phyloP scores from a whole-genome alignment of 805 yeast species.

The Wickerhamomyces sydowiorum region DNA sequence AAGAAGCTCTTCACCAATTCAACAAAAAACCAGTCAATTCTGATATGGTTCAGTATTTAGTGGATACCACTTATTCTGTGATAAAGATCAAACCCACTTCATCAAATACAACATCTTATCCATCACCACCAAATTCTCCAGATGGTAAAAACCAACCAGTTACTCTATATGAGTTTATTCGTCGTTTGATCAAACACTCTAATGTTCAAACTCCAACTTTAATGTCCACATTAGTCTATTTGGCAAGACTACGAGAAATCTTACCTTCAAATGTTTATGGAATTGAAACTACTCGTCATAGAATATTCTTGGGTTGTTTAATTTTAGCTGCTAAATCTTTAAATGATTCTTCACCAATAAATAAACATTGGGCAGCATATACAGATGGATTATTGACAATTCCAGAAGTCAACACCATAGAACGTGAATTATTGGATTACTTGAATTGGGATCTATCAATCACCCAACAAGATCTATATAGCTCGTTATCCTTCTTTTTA shows the following conservation, averaged over 20 bases:
- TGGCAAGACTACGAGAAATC: slow-evolving; percentile 67
- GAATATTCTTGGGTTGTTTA: slow-evolving; percentile 84
- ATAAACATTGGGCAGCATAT: slow-evolving; percentile 93
- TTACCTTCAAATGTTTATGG: slow-evolving; percentile 89
- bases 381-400: slow-evolving; percentile 78
- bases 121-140: slow-evolving; percentile 37
- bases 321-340: slow-evolving; percentile 88
- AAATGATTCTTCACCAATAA: slow-evolving; percentile 91
- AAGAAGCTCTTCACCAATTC: slow-evolving; percentile 47
- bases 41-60: slow-evolving; percentile 55
- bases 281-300: slow-evolving; percentile 87
- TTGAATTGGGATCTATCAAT: slow-evolving; percentile 83
- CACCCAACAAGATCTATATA: slow-evolving; percentile 60
- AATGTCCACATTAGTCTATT: slow-evolving; percentile 86
- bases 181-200: slow-evolving; percentile 66
- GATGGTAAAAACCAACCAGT: slow-evolving; percentile 5
- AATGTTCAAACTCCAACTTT: slow-evolving; percentile 93
- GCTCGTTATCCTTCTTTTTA: slow-evolving; percentile 70
- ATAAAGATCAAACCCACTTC: slow-evolving; percentile 35
- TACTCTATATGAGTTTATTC: slow-evolving; percentile 59
- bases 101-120: slow-evolving; percentile 20
- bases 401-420: slow-evolving; percentile 84
- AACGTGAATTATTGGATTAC: slow-evolving; percentile 76
- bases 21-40: slow-evolving; percentile 48
- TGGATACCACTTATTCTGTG: slow-evolving; percentile 51